Percentiles rank a stretch among this genome's conserved stretches.
Conservation (phyloP, 108 stramenopile species). For the Stephanodiscus triporus region DNA sequence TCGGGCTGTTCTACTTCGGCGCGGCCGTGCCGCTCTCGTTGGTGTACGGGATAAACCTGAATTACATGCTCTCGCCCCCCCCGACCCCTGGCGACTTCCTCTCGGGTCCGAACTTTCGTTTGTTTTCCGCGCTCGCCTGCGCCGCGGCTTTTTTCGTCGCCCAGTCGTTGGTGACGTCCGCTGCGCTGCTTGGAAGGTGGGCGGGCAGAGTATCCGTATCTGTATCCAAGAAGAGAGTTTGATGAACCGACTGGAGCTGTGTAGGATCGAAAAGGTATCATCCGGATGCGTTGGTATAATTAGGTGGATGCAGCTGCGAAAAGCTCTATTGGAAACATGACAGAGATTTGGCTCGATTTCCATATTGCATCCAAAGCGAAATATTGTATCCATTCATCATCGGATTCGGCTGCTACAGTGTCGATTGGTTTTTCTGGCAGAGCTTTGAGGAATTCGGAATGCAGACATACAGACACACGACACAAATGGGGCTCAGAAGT, state of each 20-base stretch:
- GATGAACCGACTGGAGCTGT: background rate
- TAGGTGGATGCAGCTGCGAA: too few species aligned
- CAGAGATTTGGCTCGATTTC: too few species aligned
- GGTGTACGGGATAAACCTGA: slow-evolving; percentile 41
- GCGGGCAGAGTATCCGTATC: background rate
- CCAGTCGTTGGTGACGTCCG: slow-evolving; percentile 28
- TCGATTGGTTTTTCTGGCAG: too few species aligned
- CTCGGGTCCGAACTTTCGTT: slow-evolving; percentile 44
- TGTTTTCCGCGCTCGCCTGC: slow-evolving; percentile 37
- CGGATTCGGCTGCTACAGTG: too few species aligned
- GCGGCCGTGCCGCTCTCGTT: slow-evolving; percentile 39
- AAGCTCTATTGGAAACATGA: too few species aligned
- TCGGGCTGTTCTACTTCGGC: slow-evolving; percentile 54
- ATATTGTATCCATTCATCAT: too few species aligned
- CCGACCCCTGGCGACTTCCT: slow-evolving; percentile 49
- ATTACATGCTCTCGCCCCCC: slow-evolving; percentile 55
- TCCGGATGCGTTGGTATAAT: too few species aligned
- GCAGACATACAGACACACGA: too few species aligned
- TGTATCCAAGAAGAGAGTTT: slow-evolving; percentile 8
- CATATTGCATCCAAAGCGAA: too few species aligned
- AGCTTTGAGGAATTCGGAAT: too few species aligned
- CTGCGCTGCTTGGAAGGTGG: slow-evolving; percentile 19
- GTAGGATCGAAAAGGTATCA: too few species aligned
- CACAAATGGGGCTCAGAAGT: too few species aligned
- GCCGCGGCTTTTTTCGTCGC: slow-evolving; percentile 45